Conservation (phyloP, 306 rosid species). For the Mucuna pruriens region DNA sequence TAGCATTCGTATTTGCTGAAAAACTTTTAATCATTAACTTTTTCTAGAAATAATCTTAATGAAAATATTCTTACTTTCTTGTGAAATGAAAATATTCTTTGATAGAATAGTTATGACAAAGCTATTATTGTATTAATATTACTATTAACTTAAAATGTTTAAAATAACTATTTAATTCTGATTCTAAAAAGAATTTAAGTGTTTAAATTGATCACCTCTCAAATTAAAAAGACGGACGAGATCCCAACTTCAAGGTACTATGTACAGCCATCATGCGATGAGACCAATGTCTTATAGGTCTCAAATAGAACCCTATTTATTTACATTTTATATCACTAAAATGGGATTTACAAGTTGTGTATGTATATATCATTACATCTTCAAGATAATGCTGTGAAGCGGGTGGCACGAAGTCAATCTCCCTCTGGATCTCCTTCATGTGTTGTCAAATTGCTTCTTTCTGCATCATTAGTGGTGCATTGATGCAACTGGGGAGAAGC, state of each 20-base stretch:
- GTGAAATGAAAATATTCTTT: too few species aligned
- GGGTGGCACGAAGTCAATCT: conserved; percentile 26
- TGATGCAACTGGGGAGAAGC: conserved; percentile 67
- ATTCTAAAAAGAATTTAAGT: not conserved
- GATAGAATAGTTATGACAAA: too few species aligned
- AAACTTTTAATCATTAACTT: too few species aligned
- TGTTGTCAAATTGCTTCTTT: conserved; percentile 46
- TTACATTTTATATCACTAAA: conserved; percentile 9
- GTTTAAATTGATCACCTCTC: not conserved
- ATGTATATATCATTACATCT: not conserved
- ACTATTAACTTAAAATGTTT: too few species aligned
- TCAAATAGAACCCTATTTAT: not conserved
- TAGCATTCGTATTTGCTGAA: too few species aligned
- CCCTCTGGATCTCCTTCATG: conserved; percentile 46
- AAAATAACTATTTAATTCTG: too few species aligned
- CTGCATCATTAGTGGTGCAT: conserved; percentile 52
- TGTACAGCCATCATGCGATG: not conserved
- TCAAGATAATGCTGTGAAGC: not conserved
- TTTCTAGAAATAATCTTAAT: too few species aligned
- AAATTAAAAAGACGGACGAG: not conserved
- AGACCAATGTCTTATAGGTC: not conserved
- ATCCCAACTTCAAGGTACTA: not conserved
- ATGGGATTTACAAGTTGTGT: conserved; percentile 17
- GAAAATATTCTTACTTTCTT: too few species aligned
- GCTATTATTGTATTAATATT: too few species aligned